phyloP scores from a whole-genome alignment of 768 basidiomycete species.

The Podaxis pistillaris region DNA sequence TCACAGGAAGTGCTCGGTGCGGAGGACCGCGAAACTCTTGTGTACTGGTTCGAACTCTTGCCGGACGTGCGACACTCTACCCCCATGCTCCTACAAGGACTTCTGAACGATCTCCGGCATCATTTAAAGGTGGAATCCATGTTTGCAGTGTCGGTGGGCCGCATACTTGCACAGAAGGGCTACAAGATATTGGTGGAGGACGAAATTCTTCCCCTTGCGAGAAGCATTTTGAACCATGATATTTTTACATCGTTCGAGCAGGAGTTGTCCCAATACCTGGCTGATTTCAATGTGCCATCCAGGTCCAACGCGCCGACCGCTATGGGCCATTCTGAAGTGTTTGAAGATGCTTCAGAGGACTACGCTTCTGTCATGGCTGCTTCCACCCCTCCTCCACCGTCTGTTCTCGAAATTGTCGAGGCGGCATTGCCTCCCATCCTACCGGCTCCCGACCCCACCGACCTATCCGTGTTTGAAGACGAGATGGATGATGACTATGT shows the following conservation, averaged over 20 bases:
- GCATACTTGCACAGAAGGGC: constrained; percentile 47
- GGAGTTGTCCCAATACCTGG: constrained; percentile 6
- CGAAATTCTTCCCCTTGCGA: constrained; percentile 26
- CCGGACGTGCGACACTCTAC: constrained; percentile 9
- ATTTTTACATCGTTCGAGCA: constrained; percentile 19
- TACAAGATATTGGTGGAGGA: constrained; percentile 26
- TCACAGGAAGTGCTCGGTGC: constrained; percentile 9
- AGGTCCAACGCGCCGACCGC: not conserved
- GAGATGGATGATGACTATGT: constrained; percentile 24
- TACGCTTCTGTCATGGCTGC: constrained; percentile 21
- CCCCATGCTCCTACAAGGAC: not conserved
- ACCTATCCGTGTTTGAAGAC: constrained; percentile 34
- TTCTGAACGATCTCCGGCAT: not conserved
- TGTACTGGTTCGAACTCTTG: constrained; percentile 36
- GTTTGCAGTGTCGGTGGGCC: constrained; percentile 41
- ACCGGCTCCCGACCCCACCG: constrained; percentile 23
- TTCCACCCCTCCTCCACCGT: constrained; percentile 17
- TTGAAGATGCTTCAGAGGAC: constrained; percentile 32
- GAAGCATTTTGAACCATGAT: constrained; percentile 10
- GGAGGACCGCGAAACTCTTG: not conserved
- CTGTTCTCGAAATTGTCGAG: constrained; percentile 27
- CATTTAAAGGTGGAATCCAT: constrained; percentile 24
- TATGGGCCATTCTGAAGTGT: constrained; percentile 18
- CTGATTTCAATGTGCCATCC: not conserved
- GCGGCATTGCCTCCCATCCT: constrained; percentile 28